Evolutionary conservation across 2,329 filamentous ascomycete species (phyloP), one percentile per base, ranked within the genome.

Genomic region (Stagonosporopsis tanaceti): DNA sequence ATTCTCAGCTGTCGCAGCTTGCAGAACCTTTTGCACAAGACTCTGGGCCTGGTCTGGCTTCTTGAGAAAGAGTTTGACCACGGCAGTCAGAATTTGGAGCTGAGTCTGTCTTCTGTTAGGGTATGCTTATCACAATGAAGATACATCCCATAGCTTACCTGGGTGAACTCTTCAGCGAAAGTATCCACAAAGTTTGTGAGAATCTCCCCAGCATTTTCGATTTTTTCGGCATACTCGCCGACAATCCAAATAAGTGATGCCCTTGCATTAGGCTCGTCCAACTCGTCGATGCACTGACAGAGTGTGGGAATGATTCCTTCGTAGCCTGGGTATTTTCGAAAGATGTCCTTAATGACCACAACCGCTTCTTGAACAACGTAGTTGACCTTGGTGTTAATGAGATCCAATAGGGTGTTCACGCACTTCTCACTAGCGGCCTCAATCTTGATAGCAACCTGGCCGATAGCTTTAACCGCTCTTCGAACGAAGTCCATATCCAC

Each of bases 401-500:
- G 82, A 70, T 99, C 95, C 62, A 98, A 84, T 30, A 99, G 82
- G 0, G 93, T 91, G 69, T 96, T 96, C 60, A 99, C 95, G 64
- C 95, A 98, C 77, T 94, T 96, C 78, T 97, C 94, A 72, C 92
- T 95, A 4, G 94, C 92, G 66, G 87, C 89, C 77, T 98, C 95
- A 64, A 99, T 97, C 84, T 99, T 99, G 81, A 99, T 98, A 27
- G 95, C 95, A 37, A 96, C 94, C 77, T 99, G 95, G 2, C 95
- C 95, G 68, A 99, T 99, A 22, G 95, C 95, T 76, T 93, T 95
- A 68, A 99, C 91, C 7, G 95, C 92, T 69, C 95, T 88, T 68
- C 93, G 88, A 53, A 97, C 94, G 75, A 98, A 98, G 76, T 99
- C 95, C 93, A 99, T 98, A 71, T 99, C 95, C 32, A 99, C 94